Percentiles rank a stretch among this genome's conserved stretches.
phyloP scores from a whole-genome alignment of 1,284 basidiomycete species.

The Leccinum fallax region DNA sequence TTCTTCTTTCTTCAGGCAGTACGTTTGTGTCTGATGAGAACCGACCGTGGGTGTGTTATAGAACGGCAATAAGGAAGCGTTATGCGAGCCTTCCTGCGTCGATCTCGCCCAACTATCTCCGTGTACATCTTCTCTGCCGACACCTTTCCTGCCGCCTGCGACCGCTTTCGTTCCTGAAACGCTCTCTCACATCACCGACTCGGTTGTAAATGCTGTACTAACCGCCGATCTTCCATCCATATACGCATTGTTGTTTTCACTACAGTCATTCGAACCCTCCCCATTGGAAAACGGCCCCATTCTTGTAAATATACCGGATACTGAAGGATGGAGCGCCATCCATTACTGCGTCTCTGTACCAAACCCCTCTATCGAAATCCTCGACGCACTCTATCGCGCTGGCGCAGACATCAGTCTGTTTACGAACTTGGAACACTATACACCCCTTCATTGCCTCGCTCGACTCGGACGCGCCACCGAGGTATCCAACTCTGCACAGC shows the following conservation, averaged over 20 bases:
- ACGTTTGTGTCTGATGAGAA: slow-evolving; percentile 5
- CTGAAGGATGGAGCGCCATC: slow-evolving; percentile 67
- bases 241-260: slow-evolving; percentile 57
- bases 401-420: slow-evolving; percentile 73
- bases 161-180: slow-evolving; percentile 41
- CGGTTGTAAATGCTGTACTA: slow-evolving; percentile 54
- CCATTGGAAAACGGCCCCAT: slow-evolving; percentile 46
- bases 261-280: slow-evolving; percentile 42
- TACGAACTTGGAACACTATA: slow-evolving; percentile 63
- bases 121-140: slow-evolving; percentile 17
- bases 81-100: slow-evolving; percentile 30
- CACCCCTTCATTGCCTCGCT: slow-evolving; percentile 71
- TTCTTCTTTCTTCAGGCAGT: neutral
- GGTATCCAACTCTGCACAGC: slow-evolving; percentile 39
- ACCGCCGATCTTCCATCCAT: slow-evolving; percentile 51
- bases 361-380: slow-evolving; percentile 57
- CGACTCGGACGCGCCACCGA: slow-evolving; percentile 46
- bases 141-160: slow-evolving; percentile 14
- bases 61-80: slow-evolving; percentile 34
- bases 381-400: slow-evolving; percentile 70
- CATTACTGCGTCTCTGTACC: slow-evolving; percentile 64
- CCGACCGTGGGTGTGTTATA: slow-evolving; percentile 19
- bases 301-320: slow-evolving; percentile 64
- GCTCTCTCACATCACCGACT: slow-evolving; percentile 44
- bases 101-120: slow-evolving; percentile 31